Evolutionary conservation across 495 filamentous ascomycete genomes (phyloP).

Genomic region (Podospora pseudocomata): DNA sequence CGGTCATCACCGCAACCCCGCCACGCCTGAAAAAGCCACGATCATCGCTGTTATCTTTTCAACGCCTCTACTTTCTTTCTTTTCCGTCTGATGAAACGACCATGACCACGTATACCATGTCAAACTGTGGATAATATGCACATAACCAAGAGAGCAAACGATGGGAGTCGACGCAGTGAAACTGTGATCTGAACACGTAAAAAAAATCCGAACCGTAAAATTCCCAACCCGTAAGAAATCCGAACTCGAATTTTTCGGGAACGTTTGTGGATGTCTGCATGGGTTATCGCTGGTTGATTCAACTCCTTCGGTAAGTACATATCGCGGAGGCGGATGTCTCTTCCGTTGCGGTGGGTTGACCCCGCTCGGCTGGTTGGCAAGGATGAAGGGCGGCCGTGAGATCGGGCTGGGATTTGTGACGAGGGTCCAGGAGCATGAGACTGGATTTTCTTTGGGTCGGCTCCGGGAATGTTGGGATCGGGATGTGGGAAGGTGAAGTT

Average conservation of each 20-base stretch:
- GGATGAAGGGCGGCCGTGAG: not conserved
- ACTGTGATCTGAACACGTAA: not conserved
- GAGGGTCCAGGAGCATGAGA: not conserved
- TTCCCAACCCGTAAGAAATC: not conserved
- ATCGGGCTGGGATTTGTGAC: not conserved
- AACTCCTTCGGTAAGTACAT: no score
- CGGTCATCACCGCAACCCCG: not conserved
- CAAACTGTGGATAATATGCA: not conserved
- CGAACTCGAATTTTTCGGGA: not conserved
- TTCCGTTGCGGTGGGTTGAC: no score
- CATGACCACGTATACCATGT: not conserved
- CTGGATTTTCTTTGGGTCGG: no score
- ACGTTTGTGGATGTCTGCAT: no score
- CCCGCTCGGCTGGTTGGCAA: not conserved
- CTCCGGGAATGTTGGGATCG: not conserved
- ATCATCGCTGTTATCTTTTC: no score
- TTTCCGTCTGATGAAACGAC: not conserved
- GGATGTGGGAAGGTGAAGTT: not conserved
- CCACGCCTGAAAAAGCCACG: no score
- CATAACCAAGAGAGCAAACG: not conserved
- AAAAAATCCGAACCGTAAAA: no score
- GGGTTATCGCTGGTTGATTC: no score
- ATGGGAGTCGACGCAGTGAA: not conserved
- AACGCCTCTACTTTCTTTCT: no score
- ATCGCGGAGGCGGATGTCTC: no score